These are phyloP conservation scores for Mycena galericulata DNA, from an alignment of 768 basidiomycete species.

Conservation along the genomic window DNA sequence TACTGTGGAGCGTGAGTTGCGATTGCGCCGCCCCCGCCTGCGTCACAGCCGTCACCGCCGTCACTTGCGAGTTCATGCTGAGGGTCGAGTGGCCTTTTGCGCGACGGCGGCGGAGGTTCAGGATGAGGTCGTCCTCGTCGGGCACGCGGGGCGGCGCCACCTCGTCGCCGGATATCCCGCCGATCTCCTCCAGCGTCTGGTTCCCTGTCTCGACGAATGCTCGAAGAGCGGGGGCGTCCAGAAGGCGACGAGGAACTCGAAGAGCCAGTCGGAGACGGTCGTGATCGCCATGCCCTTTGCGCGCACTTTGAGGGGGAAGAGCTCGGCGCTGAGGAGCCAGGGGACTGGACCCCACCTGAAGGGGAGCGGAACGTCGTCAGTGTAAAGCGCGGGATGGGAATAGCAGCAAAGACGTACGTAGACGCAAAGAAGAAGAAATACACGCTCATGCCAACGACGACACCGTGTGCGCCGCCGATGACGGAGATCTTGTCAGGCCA, in stretches of 20 bases:
- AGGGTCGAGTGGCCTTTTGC: slow-evolving; percentile 22
- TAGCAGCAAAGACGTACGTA: slow-evolving; percentile 47
- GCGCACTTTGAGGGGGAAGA: slow-evolving; percentile 67
- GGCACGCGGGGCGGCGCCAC: slow-evolving; percentile 21
- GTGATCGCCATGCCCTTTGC: slow-evolving; percentile 78
- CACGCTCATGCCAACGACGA: slow-evolving; percentile 59
- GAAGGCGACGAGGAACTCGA: slow-evolving; percentile 72
- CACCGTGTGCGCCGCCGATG: slow-evolving; percentile 44
- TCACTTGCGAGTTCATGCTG: slow-evolving; percentile 33
- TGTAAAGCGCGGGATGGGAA: neutral
- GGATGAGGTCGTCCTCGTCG: slow-evolving; percentile 14
- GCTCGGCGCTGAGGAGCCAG: slow-evolving; percentile 65
- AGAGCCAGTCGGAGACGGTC: slow-evolving; percentile 76
- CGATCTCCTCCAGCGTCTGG: slow-evolving; percentile 62
- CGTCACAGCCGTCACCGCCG: slow-evolving; percentile 8
- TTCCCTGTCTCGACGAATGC: slow-evolving; percentile 63
- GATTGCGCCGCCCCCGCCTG: neutral
- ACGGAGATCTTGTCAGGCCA: slow-evolving; percentile 48
- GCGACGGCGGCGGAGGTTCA: slow-evolving; percentile 17
- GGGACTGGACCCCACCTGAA: slow-evolving; percentile 64
- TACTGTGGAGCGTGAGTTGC: slow-evolving; percentile 2
- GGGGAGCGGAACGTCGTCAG: slow-evolving; percentile 25
- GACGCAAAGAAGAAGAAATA: slow-evolving; percentile 72
- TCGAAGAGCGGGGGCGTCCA: slow-evolving; percentile 62
- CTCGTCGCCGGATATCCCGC: slow-evolving; percentile 60